Conservation (phyloP, 2,329 filamentous ascomycete species). For the Fusarium hostae region DNA sequence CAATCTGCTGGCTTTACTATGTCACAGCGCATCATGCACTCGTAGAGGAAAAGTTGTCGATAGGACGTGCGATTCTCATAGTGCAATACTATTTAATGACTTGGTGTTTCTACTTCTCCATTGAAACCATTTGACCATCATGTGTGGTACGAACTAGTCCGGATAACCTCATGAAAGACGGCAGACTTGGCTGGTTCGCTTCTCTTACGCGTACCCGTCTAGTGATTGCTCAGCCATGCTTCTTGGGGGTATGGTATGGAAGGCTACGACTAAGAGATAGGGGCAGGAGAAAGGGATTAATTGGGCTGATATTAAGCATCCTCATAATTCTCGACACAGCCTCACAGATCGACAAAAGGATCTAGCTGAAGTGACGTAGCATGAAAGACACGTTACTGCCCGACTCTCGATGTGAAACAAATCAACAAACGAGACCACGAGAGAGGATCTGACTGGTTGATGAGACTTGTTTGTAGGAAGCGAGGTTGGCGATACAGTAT, state of each 20-base stretch:
- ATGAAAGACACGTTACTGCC: slow-evolving; percentile 19
- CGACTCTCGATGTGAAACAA: neutral
- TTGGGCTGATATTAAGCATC: slow-evolving; percentile 12
- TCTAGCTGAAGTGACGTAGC: slow-evolving; percentile 29
- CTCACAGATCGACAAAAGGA: slow-evolving; percentile 34
- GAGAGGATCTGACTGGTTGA: slow-evolving; percentile 6
- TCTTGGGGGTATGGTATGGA: neutral
- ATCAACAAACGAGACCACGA: neutral
- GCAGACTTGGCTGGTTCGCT: neutral
- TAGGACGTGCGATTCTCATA: neutral
- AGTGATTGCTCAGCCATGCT: neutral
- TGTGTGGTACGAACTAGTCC: neutral
- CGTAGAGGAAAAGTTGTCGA: neutral
- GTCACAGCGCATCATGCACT: neutral
- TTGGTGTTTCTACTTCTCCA: neutral
- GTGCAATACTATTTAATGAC: slow-evolving; percentile 13
- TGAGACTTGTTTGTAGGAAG: neutral
- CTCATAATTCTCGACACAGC: slow-evolving; percentile 24
- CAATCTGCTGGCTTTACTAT: slow-evolving; percentile 1
- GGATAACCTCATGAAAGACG: neutral
- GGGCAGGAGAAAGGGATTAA: neutral
- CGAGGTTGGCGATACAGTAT: slow-evolving; percentile 14
- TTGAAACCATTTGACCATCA: neutral
- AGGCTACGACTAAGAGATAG: neutral
- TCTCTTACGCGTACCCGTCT: neutral